Evolutionary conservation across 2,329 filamentous ascomycete genomes (phyloP).

Genomic region (Venturia oleaginea): DNA sequence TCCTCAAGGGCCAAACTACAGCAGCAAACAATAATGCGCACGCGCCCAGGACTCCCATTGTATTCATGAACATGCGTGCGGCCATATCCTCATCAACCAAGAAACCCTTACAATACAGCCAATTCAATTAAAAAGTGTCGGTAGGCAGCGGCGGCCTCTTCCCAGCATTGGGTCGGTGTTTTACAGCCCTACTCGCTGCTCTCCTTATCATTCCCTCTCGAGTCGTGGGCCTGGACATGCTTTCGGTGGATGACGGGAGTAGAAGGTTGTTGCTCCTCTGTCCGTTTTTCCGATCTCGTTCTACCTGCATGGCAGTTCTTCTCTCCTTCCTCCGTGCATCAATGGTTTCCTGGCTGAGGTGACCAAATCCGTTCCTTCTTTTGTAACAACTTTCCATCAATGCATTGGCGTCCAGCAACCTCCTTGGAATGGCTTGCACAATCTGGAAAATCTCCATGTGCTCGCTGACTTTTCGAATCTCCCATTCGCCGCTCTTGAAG

Average conservation of each 20-base stretch:
- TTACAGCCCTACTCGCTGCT: conserved; percentile 12
- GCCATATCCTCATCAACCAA: background rate
- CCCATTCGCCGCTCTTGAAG: conserved; percentile 76
- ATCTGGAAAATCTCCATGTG: conserved; percentile 95
- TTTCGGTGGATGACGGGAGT: background rate
- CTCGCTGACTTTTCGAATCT: conserved; percentile 71
- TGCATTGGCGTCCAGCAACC: conserved; percentile 70
- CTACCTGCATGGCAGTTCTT: conserved; percentile 8
- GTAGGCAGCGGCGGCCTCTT: background rate
- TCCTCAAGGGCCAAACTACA: background rate
- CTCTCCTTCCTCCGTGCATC: conserved; percentile 62
- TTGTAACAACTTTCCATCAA: conserved; percentile 78
- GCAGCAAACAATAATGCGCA: background rate
- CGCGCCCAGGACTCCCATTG: background rate
- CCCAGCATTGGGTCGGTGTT: background rate
- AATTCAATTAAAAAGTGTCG: background rate
- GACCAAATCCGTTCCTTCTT: conserved; percentile 68
- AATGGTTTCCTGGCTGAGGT: conserved; percentile 72
- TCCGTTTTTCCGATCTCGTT: conserved; percentile 9
- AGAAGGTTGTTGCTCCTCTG: background rate
- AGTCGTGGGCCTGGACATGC: background rate
- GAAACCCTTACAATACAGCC: background rate
- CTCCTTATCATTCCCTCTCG: conserved; percentile 8
- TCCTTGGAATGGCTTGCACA: conserved; percentile 76
- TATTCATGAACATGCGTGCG: background rate